Evolutionary conservation across 169 alveolate genomes (phyloP), one percentile per base, ranked within the genome.

Genomic region (Toxoplasma gondii): DNA sequence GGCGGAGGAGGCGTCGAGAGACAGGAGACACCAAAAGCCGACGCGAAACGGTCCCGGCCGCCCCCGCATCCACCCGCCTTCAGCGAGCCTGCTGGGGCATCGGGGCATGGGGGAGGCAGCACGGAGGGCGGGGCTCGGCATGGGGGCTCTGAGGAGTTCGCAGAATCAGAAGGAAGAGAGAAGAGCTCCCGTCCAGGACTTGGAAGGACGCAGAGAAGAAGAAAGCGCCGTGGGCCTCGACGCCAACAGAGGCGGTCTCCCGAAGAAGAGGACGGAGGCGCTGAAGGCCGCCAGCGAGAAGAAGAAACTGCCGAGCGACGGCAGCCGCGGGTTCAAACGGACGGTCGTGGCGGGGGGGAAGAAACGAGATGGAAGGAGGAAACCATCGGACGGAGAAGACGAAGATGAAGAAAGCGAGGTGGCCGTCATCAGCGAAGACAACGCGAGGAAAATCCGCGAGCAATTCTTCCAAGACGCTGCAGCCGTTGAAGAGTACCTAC

Each of bases 401-500:
- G 45, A 19, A 19, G 86, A 78, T 2, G 44, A 78, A 4, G 86
- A 27, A 16, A 78, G 49, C 44, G 86, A 78, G 10, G n/a, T 19
- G 22, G 86, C 39, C n/a, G 29, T 31, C 86, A 78, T 78, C 86
- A n/a, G 49, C 10, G 86, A 78, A 78, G 86, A 78, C 22, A 29
- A 17, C 24, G 86, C 86, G 39, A 19, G 45, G 24, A 38, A 24
- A 67, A 41, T 82, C 38, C 36, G 64, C 31, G 69, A 82, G 9
- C 58, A 82, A 36, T 82, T 82, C 90, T 27, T 29, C 67, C 34
- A 22, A 29, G 90, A 82, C 53, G 69, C 90, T 19, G 69, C 34
- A 2, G 90, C 90, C 36, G 29, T 82, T 16, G 90, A 82, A 29
- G 67, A 82, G 39, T 82, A 41, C 38, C 69, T 82, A 31, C 90